phyloP scores from a whole-genome alignment of 2,329 filamentous ascomycete genomes.

The Hypoxylon sp. region DNA sequence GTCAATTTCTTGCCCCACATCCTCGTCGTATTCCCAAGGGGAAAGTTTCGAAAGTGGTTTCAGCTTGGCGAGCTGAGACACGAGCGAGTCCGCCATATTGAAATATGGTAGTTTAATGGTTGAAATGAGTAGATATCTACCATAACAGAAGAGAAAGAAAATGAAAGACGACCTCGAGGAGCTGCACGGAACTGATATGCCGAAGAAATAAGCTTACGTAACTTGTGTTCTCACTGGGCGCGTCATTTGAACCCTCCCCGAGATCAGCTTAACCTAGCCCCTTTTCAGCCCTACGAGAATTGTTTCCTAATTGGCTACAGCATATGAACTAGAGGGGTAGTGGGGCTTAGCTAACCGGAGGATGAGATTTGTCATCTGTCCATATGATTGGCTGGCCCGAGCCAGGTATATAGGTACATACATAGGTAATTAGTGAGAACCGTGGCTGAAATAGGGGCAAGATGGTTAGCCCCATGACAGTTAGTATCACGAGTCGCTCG shows the following conservation, averaged over 20 bases:
- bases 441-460: conserved; percentile 1
- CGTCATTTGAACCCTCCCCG: conserved; percentile 3
- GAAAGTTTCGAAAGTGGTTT: conserved; percentile 57
- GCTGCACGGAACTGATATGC: conserved; percentile 8
- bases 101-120: background rate
- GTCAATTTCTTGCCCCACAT: conserved; percentile 68
- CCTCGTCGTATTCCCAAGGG: conserved; percentile 62
- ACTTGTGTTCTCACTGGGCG: conserved; percentile 8
- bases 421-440: background rate
- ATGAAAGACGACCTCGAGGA: background rate
- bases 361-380: background rate
- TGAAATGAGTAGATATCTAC: background rate
- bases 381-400: conserved; percentile 8
- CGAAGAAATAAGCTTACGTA: conserved; percentile 37
- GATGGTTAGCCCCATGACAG: background rate
- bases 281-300: conserved; percentile 38
- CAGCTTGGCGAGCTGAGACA: conserved; percentile 56
- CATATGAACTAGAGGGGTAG: conserved; percentile 2
- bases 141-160: background rate
- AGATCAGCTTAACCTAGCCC: conserved; percentile 26
- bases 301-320: conserved; percentile 15
- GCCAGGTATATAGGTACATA: too few species aligned
- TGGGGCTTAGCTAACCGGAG: conserved; percentile 20
- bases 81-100: conserved; percentile 48
- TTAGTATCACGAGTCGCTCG: background rate